phyloP scores from a whole-genome alignment of 306 rosid genomes.

The Lathyrus oleraceus region DNA sequence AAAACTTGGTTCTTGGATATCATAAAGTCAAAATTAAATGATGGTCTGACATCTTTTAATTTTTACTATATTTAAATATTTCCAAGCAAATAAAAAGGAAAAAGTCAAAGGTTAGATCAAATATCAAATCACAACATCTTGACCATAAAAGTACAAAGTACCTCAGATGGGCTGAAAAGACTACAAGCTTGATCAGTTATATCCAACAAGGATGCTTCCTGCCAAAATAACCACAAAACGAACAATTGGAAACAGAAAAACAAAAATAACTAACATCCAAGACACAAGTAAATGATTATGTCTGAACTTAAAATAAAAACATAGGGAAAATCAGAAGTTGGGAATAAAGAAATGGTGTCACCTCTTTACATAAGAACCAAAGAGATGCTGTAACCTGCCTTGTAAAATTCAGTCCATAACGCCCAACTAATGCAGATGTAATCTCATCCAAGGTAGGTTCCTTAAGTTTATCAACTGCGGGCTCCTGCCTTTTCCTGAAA shows the following conservation, averaged over 20 bases:
- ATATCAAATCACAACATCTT: neutral
- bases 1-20: neutral
- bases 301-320: constrained; percentile 6
- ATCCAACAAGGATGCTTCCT: constrained; percentile 94
- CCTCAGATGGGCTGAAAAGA: constrained; percentile 80
- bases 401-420: constrained; percentile 70
- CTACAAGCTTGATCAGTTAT: constrained; percentile 79
- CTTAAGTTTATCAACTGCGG: constrained; percentile 73
- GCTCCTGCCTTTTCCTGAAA: constrained; percentile 70
- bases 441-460: constrained; percentile 73
- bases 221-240: constrained; percentile 42
- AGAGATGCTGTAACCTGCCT: constrained; percentile 73
- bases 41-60: constrained; percentile 8
- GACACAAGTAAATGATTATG: constrained; percentile 14
- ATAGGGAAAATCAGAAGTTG: constrained; percentile 6
- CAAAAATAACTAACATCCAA: constrained; percentile 22
- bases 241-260: constrained; percentile 18
- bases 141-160: constrained; percentile 48
- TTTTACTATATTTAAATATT: neutral
- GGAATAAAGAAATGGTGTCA: constrained; percentile 30
- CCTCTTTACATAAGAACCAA: constrained; percentile 98
- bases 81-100: constrained; percentile 7
- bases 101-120: neutral
- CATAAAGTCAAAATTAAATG: constrained; percentile 6
- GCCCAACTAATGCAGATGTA: constrained; percentile 55